Evolutionary conservation across 225 moss, liverwort and hornwort species (phyloP).

Genomic region (Takakia lepidozioides): DNA sequence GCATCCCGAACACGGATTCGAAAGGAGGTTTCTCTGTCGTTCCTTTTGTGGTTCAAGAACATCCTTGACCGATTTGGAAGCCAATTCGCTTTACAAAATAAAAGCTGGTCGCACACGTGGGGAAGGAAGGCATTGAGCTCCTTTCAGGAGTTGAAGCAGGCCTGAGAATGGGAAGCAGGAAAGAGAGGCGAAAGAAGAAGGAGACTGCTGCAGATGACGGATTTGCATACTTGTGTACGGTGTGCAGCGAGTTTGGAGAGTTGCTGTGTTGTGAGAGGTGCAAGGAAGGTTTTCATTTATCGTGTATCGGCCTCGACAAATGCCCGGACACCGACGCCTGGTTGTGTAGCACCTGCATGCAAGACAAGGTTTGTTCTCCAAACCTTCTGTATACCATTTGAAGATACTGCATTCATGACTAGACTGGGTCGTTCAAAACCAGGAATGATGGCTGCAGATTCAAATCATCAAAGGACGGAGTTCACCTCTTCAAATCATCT

Average conservation of each 20-base stretch:
- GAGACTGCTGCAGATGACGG: conserved; percentile 37
- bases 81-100: too few species aligned
- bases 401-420: too few species aligned
- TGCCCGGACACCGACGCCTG: conserved; percentile 46
- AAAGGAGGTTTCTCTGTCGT: too few species aligned
- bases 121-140: too few species aligned
- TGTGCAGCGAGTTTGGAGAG: conserved; percentile 69
- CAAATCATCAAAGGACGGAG: background rate
- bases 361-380: conserved; percentile 33
- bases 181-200: conserved; percentile 9
- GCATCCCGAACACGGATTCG: too few species aligned
- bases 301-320: conserved; percentile 48
- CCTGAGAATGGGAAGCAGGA: conserved; percentile 7
- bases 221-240: conserved; percentile 42
- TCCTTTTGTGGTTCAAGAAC: too few species aligned
- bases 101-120: too few species aligned
- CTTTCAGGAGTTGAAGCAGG: too few species aligned
- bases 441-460: background rate
- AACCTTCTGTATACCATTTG: background rate
- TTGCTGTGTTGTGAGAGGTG: conserved; percentile 64
- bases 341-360: conserved; percentile 48
- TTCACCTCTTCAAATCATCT: background rate
- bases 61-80: too few species aligned
- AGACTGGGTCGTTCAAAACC: too few species aligned
- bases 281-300: conserved; percentile 53